Evolutionary conservation across 2,329 filamentous ascomycete species (phyloP).

Genomic region (Diaporthe sp.): DNA sequence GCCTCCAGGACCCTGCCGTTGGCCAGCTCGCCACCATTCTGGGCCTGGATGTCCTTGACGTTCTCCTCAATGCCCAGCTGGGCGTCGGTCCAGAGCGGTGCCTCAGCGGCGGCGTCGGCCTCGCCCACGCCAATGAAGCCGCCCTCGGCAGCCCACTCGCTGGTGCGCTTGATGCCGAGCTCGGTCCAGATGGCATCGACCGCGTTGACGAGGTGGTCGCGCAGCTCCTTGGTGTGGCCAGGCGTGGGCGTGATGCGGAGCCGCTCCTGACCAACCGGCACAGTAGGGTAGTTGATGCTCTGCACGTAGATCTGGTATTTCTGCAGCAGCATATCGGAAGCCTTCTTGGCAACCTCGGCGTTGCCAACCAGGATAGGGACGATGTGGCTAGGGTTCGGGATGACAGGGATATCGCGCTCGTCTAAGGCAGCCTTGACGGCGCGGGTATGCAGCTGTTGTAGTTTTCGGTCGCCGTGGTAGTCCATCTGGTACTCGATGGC

Average conservation of each 20-base stretch:
- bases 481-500: constrained; percentile 95
- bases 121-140: constrained; percentile 96
- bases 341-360: constrained; percentile 90
- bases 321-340: constrained; percentile 90
- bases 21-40: constrained; percentile 51
- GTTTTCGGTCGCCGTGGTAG: constrained; percentile 86
- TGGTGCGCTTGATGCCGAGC: constrained; percentile 91
- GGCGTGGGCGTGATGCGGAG: constrained; percentile 97
- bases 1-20: constrained; percentile 66
- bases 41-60: constrained; percentile 69
- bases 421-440: constrained; percentile 89
- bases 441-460: constrained; percentile 96
- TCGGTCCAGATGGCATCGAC: constrained; percentile 91
- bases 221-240: constrained; percentile 87
- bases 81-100: constrained; percentile 91
- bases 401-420: constrained; percentile 90
- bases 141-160: constrained; percentile 90
- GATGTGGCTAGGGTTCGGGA: constrained; percentile 97
- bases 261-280: constrained; percentile 97
- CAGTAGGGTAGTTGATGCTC: constrained; percentile 98
- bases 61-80: constrained; percentile 85
- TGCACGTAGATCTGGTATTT: constrained; percentile 97
- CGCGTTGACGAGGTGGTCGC: constrained; percentile 86
- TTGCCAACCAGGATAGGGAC: constrained; percentile 94
- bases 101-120: constrained; percentile 68